Evolutionary conservation across 345 rosid genomes (phyloP).

Genomic region (Viola odorata): DNA sequence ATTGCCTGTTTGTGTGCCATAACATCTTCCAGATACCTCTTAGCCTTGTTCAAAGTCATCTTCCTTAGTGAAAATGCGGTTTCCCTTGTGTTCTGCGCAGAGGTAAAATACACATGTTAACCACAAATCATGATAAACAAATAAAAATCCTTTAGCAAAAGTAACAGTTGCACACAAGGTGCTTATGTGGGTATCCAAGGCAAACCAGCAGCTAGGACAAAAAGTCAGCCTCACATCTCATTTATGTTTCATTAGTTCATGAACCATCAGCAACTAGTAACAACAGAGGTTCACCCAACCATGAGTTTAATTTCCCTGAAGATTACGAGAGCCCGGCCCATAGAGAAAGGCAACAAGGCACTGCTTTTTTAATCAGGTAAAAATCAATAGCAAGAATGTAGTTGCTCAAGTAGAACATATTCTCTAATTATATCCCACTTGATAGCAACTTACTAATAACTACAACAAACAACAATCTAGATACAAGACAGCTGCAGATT

Average conservation of each 20-base stretch:
- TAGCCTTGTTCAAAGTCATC: slow-evolving; percentile 80
- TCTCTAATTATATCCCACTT: no score
- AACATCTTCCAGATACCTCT: slow-evolving; percentile 96
- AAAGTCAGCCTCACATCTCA: not conserved
- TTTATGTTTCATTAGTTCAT: slow-evolving; percentile 36
- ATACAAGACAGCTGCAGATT: no score
- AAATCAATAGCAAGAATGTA: not conserved
- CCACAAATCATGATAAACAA: not conserved
- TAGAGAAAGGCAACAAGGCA: slow-evolving; percentile 22
- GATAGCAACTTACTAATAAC: no score
- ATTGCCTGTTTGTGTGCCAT: slow-evolving; percentile 95
- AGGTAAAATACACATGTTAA: not conserved
- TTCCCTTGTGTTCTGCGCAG: slow-evolving; percentile 76
- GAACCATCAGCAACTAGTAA: slow-evolving; percentile 36
- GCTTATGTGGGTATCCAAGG: not conserved
- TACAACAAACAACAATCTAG: no score
- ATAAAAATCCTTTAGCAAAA: no score
- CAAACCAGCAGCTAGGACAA: not conserved
- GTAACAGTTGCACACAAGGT: no score
- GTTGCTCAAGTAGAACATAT: no score
- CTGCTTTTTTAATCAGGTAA: slow-evolving; percentile 40
- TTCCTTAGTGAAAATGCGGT: slow-evolving; percentile 84
- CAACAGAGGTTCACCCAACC: slow-evolving; percentile 56
- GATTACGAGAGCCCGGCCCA: slow-evolving; percentile 21
- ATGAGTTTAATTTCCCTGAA: slow-evolving; percentile 33